A percentile compares a stretch with the other conserved stretches of the same genome.
These are phyloP conservation scores for Suillus decipiens DNA, from an alignment of 768 basidiomycete genomes.

Conservation along the genomic window DNA sequence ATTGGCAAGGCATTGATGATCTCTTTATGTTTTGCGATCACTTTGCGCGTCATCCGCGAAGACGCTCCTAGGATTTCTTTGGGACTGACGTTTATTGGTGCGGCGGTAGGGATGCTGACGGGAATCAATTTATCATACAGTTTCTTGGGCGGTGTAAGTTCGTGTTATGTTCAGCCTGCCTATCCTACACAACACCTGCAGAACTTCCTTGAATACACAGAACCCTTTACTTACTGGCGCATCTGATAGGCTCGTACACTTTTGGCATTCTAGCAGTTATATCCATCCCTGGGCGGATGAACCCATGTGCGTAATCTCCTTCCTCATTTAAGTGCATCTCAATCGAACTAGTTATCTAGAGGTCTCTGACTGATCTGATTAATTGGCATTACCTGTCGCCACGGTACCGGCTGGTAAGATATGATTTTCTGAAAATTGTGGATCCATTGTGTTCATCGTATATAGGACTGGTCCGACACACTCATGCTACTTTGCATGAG, in stretches of 20 bases:
- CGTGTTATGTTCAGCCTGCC: slow-evolving; percentile 1
- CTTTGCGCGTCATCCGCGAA: slow-evolving; percentile 53
- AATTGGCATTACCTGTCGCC: slow-evolving; percentile 51
- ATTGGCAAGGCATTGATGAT: no score
- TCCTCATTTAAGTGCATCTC: neutral
- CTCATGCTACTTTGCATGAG: slow-evolving; percentile 57
- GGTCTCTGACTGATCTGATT: slow-evolving; percentile 47
- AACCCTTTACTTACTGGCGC: neutral
- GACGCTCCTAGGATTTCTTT: slow-evolving; percentile 63
- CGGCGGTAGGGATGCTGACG: slow-evolving; percentile 59
- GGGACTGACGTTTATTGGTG: slow-evolving; percentile 66
- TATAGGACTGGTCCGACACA: slow-evolving; percentile 28
- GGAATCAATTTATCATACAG: slow-evolving; percentile 59
- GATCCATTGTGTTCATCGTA: neutral
- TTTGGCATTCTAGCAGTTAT: slow-evolving; percentile 19
- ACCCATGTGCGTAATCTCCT: slow-evolving; percentile 18
- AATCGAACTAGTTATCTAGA: slow-evolving; percentile 5
- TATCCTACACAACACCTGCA: slow-evolving; percentile 15
- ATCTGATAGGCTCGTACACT: slow-evolving; percentile 14
- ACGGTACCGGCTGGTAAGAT: slow-evolving; percentile 52
- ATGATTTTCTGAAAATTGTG: neutral
- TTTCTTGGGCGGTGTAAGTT: slow-evolving; percentile 46
- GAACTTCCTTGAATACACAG: slow-evolving; percentile 50
- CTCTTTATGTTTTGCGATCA: slow-evolving; percentile 73
- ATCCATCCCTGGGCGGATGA: slow-evolving; percentile 25